phyloP scores from a whole-genome alignment of 257 asterid genomes.

The Solanum acaule region DNA sequence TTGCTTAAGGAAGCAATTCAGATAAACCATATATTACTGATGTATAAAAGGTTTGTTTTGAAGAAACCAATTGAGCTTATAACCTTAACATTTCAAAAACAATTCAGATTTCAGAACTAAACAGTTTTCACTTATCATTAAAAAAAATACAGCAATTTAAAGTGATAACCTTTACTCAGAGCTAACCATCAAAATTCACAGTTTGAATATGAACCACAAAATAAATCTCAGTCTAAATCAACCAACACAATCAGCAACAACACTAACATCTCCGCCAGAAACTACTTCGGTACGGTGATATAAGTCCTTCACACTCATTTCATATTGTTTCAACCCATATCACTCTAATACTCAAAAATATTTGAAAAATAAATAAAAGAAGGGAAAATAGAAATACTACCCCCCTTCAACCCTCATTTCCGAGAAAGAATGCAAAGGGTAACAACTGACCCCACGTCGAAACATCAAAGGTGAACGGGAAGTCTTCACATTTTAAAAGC shows the following conservation, averaged over 20 bases:
- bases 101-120: not conserved
- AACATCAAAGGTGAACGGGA: not conserved
- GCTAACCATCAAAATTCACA: not conserved
- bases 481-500: not conserved
- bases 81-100: not conserved
- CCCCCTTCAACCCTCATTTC: not conserved
- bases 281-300: not conserved
- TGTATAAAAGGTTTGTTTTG: not conserved
- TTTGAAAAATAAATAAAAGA: not conserved
- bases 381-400: not conserved
- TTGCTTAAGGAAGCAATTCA: not conserved
- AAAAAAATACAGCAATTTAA: not conserved
- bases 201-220: not conserved
- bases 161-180: not conserved
- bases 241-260: not conserved
- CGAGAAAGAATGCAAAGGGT: not conserved
- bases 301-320: not conserved
- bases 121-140: not conserved
- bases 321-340: not conserved
- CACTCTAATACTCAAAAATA: not conserved
- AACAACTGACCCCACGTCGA: not conserved
- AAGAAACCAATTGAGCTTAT: not conserved
- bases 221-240: not conserved
- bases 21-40: not conserved
- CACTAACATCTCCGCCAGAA: not conserved